Conservation (phyloP, 2,329 filamentous ascomycete species). For the Penicillium sp. region DNA sequence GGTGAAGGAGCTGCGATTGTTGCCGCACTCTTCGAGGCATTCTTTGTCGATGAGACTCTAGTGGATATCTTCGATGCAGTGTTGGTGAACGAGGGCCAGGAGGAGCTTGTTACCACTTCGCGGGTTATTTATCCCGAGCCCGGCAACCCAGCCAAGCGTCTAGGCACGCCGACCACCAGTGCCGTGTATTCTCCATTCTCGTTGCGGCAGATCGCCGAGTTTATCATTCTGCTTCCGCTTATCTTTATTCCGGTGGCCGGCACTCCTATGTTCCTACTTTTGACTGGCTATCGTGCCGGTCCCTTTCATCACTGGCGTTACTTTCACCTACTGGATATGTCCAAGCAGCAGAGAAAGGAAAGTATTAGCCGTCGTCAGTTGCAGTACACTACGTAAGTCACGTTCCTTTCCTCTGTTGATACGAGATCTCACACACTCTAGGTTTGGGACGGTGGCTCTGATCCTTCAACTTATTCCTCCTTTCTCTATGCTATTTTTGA, state of each 20-base stretch:
- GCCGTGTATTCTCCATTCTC: slow-evolving; percentile 88
- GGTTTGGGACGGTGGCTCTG: slow-evolving; percentile 82
- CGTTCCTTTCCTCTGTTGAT: not conserved
- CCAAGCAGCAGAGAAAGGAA: slow-evolving; percentile 69
- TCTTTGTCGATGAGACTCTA: slow-evolving; percentile 75
- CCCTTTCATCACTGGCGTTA: slow-evolving; percentile 90
- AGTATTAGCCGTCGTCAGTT: slow-evolving; percentile 68
- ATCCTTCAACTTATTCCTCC: slow-evolving; percentile 83
- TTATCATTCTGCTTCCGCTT: slow-evolving; percentile 74
- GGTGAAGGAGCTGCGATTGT: slow-evolving; percentile 63
- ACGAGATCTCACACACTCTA: slow-evolving; percentile 24
- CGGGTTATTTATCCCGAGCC: slow-evolving; percentile 66
- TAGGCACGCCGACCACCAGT: slow-evolving; percentile 75
- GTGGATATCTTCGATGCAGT: slow-evolving; percentile 85
- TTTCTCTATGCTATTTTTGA: slow-evolving; percentile 88
- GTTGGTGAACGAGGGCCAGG: slow-evolving; percentile 70
- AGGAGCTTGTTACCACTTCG: slow-evolving; percentile 66
- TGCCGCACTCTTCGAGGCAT: slow-evolving; percentile 70
- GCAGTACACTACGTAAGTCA: slow-evolving; percentile 76
- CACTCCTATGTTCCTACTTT: slow-evolving; percentile 78
- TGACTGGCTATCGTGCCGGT: slow-evolving; percentile 83
- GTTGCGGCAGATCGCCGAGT: slow-evolving; percentile 83
- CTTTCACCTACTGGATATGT: slow-evolving; percentile 75
- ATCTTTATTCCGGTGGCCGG: slow-evolving; percentile 85
- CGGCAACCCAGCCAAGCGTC: slow-evolving; percentile 70